These are phyloP conservation scores for Trichoderma harzianum DNA, from an alignment of 2,329 filamentous ascomycete species.

Conservation along the genomic window DNA sequence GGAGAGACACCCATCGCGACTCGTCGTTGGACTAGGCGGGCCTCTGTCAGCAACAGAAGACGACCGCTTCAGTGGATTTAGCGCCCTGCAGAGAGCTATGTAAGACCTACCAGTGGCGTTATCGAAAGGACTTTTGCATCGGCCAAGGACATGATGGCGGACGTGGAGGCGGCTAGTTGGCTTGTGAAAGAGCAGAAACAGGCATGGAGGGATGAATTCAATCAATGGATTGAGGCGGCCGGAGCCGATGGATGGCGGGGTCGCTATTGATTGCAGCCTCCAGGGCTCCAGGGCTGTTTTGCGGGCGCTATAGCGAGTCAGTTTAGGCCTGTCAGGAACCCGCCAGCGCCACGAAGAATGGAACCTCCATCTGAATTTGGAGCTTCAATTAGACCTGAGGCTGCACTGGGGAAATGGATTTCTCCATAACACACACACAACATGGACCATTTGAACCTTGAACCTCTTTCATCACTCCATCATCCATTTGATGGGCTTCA, in stretches of 20 bases:
- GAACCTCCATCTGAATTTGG: no score
- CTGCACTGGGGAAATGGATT: not conserved
- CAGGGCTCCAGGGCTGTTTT: not conserved
- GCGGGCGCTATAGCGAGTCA: not conserved
- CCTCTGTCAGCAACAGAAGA: not conserved
- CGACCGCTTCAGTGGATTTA: not conserved
- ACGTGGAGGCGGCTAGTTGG: not conserved
- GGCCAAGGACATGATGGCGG: constrained; percentile 39
- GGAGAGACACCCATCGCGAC: constrained; percentile 58
- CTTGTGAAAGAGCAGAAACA: not conserved
- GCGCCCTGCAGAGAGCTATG: not conserved
- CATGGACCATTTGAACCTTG: no score
- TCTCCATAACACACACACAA: not conserved
- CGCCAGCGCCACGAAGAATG: not conserved
- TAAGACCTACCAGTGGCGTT: constrained; percentile 40
- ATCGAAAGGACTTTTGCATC: constrained; percentile 43
- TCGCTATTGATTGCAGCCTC: not conserved
- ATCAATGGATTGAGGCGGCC: not conserved
- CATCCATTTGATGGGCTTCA: no score
- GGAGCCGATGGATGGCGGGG: not conserved
- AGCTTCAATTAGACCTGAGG: not conserved
- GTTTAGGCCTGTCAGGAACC: not conserved
- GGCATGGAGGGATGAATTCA: not conserved
- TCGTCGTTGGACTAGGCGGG: constrained; percentile 44
- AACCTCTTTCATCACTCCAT: no score